These are phyloP conservation scores for Prosopis cineraria DNA, from an alignment of 306 rosid genomes.

Conservation along the genomic window DNA sequence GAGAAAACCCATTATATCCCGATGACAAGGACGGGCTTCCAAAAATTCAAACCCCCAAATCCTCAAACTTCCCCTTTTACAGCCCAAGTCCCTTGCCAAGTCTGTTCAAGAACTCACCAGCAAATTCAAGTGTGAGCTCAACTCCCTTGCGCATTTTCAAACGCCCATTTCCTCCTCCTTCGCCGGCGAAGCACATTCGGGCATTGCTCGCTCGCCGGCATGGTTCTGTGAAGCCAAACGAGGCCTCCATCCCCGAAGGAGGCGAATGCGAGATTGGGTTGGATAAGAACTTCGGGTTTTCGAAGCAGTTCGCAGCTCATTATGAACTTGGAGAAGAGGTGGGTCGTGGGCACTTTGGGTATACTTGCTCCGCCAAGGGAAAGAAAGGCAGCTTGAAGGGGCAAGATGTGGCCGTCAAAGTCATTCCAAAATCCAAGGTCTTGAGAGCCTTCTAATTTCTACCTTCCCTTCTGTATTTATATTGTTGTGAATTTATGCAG, in stretches of 20 bases:
- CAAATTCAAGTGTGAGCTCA: slow-evolving; percentile 64
- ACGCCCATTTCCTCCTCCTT: slow-evolving; percentile 94
- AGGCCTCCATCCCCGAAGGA: slow-evolving; percentile 85
- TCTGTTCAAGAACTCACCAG: slow-evolving; percentile 81
- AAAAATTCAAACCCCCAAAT: slow-evolving; percentile 38
- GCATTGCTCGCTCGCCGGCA: slow-evolving; percentile 78
- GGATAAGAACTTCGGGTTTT: slow-evolving; percentile 77
- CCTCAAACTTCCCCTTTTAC: slow-evolving; percentile 74
- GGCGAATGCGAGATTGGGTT: slow-evolving; percentile 78
- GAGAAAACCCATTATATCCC: slow-evolving; percentile 25
- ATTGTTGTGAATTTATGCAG: slow-evolving; percentile 8
- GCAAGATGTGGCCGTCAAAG: slow-evolving; percentile 85
- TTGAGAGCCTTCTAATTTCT: neutral
- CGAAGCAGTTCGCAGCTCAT: slow-evolving; percentile 53
- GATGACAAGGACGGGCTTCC: slow-evolving; percentile 38
- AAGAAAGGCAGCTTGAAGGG: slow-evolving; percentile 80
- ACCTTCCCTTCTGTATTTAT: slow-evolving; percentile 7
- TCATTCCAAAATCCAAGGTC: slow-evolving; percentile 92
- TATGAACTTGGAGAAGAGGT: slow-evolving; percentile 83
- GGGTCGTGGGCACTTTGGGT: slow-evolving; percentile 98
- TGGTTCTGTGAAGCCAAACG: slow-evolving; percentile 83
- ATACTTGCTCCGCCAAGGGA: slow-evolving; percentile 80
- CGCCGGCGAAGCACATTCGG: slow-evolving; percentile 91
- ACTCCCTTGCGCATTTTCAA: slow-evolving; percentile 70
- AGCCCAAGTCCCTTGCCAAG: slow-evolving; percentile 87